These are phyloP conservation scores for Vachellia collinsii DNA, from an alignment of 306 rosid species.

Conservation along the genomic window DNA sequence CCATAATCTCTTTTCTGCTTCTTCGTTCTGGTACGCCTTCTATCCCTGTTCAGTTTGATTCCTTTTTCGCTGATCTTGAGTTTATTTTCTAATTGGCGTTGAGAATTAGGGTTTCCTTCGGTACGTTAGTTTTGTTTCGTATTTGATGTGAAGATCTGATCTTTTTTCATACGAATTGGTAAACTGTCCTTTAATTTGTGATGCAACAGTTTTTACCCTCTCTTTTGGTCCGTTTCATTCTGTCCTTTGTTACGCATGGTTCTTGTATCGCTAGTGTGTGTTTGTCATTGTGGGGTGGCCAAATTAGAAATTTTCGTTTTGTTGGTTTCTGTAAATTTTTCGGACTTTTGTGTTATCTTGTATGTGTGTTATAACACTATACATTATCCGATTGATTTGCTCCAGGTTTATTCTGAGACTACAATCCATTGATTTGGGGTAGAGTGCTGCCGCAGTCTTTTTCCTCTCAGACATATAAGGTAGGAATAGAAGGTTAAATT, in stretches of 20 bases:
- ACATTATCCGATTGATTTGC: not conserved
- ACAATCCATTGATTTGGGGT: no score
- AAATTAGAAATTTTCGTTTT: not conserved
- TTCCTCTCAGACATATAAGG: slow-evolving; percentile 19
- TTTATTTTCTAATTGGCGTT: not conserved
- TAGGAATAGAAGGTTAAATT: slow-evolving; percentile 17
- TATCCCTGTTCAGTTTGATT: not conserved
- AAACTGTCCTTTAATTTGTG: not conserved
- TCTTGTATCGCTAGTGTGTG: not conserved
- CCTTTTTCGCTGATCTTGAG: slow-evolving; percentile 5
- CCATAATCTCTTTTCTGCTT: slow-evolving; percentile 5
- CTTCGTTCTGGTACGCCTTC: not conserved
- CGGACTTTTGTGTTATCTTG: not conserved
- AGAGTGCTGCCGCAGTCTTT: not conserved
- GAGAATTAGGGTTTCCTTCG: not conserved
- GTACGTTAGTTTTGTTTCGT: not conserved
- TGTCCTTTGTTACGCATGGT: not conserved
- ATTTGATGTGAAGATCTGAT: not conserved
- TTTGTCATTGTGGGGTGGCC: not conserved
- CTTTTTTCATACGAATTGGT: not conserved
- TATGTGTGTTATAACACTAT: not conserved
- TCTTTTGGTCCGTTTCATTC: not conserved
- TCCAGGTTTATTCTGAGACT: slow-evolving; percentile 15
- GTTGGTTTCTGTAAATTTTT: not conserved
- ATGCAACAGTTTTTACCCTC: not conserved